Base-by-base conservation (phyloP, 2,329 filamentous ascomycete species). In the Colletotrichum tabaci region DNA sequence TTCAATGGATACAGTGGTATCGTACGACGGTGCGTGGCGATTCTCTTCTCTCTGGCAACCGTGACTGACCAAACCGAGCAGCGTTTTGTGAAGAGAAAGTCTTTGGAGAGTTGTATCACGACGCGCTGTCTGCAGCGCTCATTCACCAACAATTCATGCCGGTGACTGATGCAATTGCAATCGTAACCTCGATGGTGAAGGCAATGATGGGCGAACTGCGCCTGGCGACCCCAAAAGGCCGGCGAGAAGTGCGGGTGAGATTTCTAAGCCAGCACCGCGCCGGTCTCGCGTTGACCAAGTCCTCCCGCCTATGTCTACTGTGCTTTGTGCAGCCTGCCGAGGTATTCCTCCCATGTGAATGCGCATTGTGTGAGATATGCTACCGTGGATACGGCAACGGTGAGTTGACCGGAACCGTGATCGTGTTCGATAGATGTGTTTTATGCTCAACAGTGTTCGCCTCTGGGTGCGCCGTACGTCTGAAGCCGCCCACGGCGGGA, bases 331-430 rank as follows among this genome's bases (percentile, higher is more conserved):
- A 46, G 44, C 42, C 57, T 30, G 23, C 21, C 13, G 57, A 61
- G 10, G 26, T 61, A 7, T 61, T 61, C 18, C 57, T 61, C 21
- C 57, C 57, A n/a, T 49, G 57, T 21, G 57, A 61, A 61, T 61
- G 23, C 16, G 57, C 44, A n/a, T 26, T 61, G 16, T 61, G 57
- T 26, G 44, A 61, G 57, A 61, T 21, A 10, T 61, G 44, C 44
- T 61, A 46, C 42, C 44, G 57, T 8, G 26, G 57, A 44, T 61
- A 61, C 26, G 44, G 57, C 26, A 4, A 46, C 10, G 9, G 23
- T 16, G 13, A 23, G 40, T 30, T 10, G 23, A 49, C 15, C 3
- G 57, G 57, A 46, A 61, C 57, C 6, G 44, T 61, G 7, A 38
- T 46, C 21, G 30, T 23, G 6, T 61, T 61, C 6, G 26, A 49